These are phyloP conservation scores for Salix dunnii DNA, from an alignment of 345 rosid species.

Conservation along the genomic window DNA sequence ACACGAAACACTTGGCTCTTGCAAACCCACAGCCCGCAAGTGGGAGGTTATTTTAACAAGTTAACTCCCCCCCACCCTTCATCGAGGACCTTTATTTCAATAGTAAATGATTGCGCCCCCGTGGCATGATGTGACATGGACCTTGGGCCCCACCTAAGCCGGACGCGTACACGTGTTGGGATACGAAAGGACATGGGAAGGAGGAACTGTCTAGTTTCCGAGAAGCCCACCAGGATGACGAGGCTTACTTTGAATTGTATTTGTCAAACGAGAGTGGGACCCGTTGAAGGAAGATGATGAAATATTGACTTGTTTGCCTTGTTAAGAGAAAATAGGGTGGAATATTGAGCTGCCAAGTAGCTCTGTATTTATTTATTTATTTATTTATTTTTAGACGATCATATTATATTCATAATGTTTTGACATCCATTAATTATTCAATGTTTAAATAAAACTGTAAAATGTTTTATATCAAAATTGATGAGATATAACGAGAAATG, in stretches of 20 bases:
- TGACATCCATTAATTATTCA: too few species aligned
- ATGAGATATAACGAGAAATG: too few species aligned
- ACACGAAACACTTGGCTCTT: neutral
- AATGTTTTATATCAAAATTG: too few species aligned
- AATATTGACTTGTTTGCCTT: neutral
- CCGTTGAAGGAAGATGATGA: constrained; percentile 3
- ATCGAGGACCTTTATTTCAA: too few species aligned
- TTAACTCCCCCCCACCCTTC: neutral
- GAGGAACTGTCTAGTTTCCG: neutral
- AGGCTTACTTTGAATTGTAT: constrained; percentile 4
- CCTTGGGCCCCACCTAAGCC: neutral
- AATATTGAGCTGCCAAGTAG: too few species aligned
- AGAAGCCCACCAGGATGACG: constrained; percentile 14
- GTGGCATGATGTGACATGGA: constrained; percentile 8
- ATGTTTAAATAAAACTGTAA: too few species aligned
- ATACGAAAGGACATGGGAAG: neutral
- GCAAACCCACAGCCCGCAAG: neutral
- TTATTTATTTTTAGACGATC: too few species aligned
- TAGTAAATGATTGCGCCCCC: neutral
- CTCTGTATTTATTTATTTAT: too few species aligned
- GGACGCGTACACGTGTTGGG: constrained; percentile 25
- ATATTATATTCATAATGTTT: too few species aligned
- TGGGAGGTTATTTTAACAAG: constrained; percentile 11
- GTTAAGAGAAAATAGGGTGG: too few species aligned
- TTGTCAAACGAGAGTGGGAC: constrained; percentile 2